A percentile compares a stretch with the other conserved stretches of the same genome.
These are phyloP conservation scores for Xylaria sp. DNA, from an alignment of 2,329 filamentous ascomycete genomes.

Conservation along the genomic window DNA sequence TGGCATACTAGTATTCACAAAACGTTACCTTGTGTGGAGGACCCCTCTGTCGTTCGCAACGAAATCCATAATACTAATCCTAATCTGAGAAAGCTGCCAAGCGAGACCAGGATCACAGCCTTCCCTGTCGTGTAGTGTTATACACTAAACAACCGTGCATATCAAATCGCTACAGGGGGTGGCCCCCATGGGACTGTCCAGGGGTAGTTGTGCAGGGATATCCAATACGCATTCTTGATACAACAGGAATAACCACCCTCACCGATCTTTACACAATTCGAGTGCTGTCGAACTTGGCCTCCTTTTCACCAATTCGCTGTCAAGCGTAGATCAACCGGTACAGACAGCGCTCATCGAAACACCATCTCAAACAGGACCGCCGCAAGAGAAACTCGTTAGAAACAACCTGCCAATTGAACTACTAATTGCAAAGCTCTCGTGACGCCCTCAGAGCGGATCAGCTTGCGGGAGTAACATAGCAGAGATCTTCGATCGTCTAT, in stretches of 20 bases:
- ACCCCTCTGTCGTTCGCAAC: constrained; percentile 8
- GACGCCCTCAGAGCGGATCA: constrained; percentile 27
- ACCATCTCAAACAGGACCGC: constrained; percentile 20
- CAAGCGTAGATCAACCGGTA: constrained; percentile 8
- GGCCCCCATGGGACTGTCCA: constrained; percentile 31
- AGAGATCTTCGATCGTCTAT: constrained; percentile 32
- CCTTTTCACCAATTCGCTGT: constrained; percentile 41
- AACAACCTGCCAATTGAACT: constrained; percentile 35
- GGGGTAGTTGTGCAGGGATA: constrained; percentile 43
- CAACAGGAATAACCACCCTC: constrained; percentile 46
- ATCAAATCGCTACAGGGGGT: constrained; percentile 43
- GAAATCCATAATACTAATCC: constrained; percentile 28
- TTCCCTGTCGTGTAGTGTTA: constrained; percentile 34
- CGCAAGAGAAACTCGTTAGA: constrained; percentile 12
- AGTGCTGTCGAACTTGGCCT: constrained; percentile 48
- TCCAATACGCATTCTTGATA: constrained; percentile 57
- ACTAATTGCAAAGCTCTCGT: constrained; percentile 26
- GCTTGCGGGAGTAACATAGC: constrained; percentile 26
- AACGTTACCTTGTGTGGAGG: neutral
- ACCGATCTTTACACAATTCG: constrained; percentile 47
- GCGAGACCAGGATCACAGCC: constrained; percentile 39
- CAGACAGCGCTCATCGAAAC: constrained; percentile 26
- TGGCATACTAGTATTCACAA: neutral
- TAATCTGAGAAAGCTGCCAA: constrained; percentile 39
- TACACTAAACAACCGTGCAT: constrained; percentile 42